Percentiles rank a stretch among this genome's conserved stretches.
phyloP scores from a whole-genome alignment of 2,329 filamentous ascomycete species.

The Xylaria hypoxylon region DNA sequence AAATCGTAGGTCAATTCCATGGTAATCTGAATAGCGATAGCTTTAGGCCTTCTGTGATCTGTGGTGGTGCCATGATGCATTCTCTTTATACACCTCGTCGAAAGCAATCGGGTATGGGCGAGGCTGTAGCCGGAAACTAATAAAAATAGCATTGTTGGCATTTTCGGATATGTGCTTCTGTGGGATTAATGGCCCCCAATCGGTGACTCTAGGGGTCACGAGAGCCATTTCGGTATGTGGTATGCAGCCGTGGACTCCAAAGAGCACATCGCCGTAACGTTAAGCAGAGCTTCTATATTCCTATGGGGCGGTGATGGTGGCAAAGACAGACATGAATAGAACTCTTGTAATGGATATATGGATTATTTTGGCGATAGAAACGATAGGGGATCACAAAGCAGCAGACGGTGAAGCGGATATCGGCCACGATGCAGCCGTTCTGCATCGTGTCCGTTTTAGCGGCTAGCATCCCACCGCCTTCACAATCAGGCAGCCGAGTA shows the following conservation, averaged over 20 bases:
- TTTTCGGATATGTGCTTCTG: not conserved
- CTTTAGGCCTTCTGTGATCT: not conserved
- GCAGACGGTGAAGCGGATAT: not conserved
- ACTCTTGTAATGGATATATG: not conserved
- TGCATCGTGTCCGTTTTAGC: not conserved
- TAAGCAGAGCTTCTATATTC: not conserved
- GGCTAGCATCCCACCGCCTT: not conserved
- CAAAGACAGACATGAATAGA: not conserved
- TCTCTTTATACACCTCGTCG: slow-evolving; percentile 12
- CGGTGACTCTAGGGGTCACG: not conserved
- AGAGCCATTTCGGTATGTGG: not conserved
- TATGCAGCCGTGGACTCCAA: slow-evolving; percentile 1
- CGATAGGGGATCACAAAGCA: not conserved
- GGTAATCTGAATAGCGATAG: not conserved
- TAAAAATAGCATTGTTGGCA: not conserved
- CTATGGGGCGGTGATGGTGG: not conserved
- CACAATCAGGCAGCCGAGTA: slow-evolving; percentile 16
- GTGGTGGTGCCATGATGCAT: not conserved
- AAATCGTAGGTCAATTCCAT: slow-evolving; percentile 23
- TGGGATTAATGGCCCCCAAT: not conserved
- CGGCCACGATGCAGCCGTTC: slow-evolving; percentile 13
- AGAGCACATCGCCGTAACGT: slow-evolving; percentile 12
- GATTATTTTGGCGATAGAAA: slow-evolving; percentile 6
- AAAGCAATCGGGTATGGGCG: not conserved
- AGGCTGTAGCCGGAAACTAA: slow-evolving; percentile 1